phyloP scores from a whole-genome alignment of 148 eudicot genomes.

The Chenopodium quinoa region DNA sequence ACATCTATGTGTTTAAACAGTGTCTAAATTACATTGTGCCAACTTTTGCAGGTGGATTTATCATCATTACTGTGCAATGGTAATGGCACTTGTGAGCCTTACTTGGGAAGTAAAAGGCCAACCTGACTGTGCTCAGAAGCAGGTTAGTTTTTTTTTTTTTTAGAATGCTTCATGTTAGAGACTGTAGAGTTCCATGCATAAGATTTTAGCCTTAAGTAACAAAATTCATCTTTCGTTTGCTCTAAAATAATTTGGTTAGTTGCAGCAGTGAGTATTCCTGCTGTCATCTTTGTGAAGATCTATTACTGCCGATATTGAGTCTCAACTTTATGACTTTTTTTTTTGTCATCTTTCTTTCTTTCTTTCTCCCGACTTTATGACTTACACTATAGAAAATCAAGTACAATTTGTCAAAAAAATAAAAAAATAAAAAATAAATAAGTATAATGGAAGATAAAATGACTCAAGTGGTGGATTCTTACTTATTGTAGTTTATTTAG shows the following conservation, averaged over 20 bases:
- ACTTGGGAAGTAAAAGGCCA: constrained; percentile 93
- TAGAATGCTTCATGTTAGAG: neutral
- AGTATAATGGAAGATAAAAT: neutral
- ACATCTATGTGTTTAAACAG: neutral
- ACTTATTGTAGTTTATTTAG: neutral
- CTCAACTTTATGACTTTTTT: too few species aligned
- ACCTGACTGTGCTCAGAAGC: constrained; percentile 82
- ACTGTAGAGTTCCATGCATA: neutral
- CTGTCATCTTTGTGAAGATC: neutral
- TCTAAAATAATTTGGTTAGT: neutral
- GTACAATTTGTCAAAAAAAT: too few species aligned
- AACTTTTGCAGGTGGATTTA: constrained; percentile 74
- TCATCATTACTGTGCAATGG: constrained; percentile 96
- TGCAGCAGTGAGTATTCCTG: neutral
- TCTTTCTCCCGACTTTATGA: too few species aligned
- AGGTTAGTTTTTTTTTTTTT: constrained; percentile 47
- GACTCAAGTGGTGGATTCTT: neutral
- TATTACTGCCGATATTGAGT: neutral
- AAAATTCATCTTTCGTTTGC: neutral
- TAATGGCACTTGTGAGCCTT: constrained; percentile 93
- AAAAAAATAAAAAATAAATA: too few species aligned
- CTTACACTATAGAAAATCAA: neutral
- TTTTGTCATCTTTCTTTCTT: too few species aligned
- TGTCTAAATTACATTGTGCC: neutral
- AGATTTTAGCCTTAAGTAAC: neutral